A percentile compares a stretch with the other conserved stretches of the same genome.
Conservation (phyloP, 2,329 filamentous ascomycete genomes). For the Epichloe aotearoae region DNA sequence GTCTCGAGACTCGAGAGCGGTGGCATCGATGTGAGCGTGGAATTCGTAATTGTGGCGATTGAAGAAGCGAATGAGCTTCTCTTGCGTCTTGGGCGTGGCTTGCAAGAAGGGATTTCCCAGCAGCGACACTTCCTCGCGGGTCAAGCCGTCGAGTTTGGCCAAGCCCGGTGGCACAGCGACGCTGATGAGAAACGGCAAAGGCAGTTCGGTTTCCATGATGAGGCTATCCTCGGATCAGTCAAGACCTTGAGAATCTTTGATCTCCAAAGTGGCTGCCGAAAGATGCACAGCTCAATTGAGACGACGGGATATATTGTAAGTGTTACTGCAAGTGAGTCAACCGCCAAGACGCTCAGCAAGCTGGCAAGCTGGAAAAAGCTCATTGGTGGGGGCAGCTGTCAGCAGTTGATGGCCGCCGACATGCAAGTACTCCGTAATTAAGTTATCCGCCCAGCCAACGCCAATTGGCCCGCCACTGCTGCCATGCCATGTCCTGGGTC, state of each 20-base stretch:
- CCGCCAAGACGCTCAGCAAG: neutral
- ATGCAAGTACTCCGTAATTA: too few species aligned
- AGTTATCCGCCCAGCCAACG: too few species aligned
- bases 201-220: constrained; percentile 50
- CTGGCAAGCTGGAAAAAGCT: neutral
- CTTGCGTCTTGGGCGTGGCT: constrained; percentile 34
- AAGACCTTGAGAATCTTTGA: neutral
- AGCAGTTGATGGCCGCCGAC: neutral
- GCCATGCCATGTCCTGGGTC: too few species aligned
- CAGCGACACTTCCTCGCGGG: constrained; percentile 41
- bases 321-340: constrained; percentile 6
- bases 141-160: constrained; percentile 38
- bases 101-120: constrained; percentile 47
- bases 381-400: neutral
- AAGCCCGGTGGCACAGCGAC: constrained; percentile 38
- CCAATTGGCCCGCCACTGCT: neutral
- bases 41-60: constrained; percentile 36
- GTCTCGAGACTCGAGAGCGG: constrained; percentile 51
- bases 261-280: neutral
- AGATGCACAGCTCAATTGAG: neutral
- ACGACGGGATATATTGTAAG: neutral
- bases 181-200: constrained; percentile 49
- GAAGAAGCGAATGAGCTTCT: constrained; percentile 34
- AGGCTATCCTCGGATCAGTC: neutral
- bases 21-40: constrained; percentile 64